phyloP scores from a whole-genome alignment of 768 basidiomycete genomes.

The Sistotremastrum niveocremeum region DNA sequence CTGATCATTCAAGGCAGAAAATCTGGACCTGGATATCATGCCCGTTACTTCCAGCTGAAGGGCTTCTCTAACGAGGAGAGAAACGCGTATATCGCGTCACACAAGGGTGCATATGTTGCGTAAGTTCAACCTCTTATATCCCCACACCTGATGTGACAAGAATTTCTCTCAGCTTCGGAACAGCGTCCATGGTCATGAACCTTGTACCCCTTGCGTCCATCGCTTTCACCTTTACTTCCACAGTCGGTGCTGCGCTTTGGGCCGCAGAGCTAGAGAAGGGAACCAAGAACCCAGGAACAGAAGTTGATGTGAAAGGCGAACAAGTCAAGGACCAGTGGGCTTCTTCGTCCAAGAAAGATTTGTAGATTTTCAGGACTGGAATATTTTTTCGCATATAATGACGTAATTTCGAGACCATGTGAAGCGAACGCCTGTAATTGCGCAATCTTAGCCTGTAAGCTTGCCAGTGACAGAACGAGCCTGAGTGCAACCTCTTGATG shows the following conservation, averaged over 20 bases:
- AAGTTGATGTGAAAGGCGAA: not conserved
- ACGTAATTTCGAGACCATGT: too few species aligned
- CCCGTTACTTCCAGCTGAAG: slow-evolving; percentile 61
- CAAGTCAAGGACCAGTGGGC: not conserved
- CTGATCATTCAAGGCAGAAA: slow-evolving; percentile 37
- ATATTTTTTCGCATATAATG: too few species aligned
- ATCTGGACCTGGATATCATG: slow-evolving; percentile 43
- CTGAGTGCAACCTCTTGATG: too few species aligned
- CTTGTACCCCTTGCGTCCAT: slow-evolving; percentile 49
- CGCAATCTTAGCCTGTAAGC: too few species aligned
- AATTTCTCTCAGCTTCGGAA: slow-evolving; percentile 37
- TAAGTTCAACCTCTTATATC: slow-evolving; percentile 18
- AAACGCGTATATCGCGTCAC: slow-evolving; percentile 31
- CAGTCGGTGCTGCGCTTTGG: slow-evolving; percentile 63
- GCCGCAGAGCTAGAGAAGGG: slow-evolving; percentile 47
- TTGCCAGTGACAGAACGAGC: too few species aligned
- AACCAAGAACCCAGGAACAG: not conserved
- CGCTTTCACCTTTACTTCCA: slow-evolving; percentile 46
- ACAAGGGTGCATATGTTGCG: slow-evolving; percentile 52
- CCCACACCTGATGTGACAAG: too few species aligned
- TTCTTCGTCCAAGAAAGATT: too few species aligned
- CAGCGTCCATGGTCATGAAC: slow-evolving; percentile 41
- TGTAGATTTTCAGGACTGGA: too few species aligned
- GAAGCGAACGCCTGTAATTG: too few species aligned
- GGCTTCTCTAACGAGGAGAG: slow-evolving; percentile 30